phyloP scores from a whole-genome alignment of 208 protist genomes.

The Acanthamoeba sp. region DNA sequence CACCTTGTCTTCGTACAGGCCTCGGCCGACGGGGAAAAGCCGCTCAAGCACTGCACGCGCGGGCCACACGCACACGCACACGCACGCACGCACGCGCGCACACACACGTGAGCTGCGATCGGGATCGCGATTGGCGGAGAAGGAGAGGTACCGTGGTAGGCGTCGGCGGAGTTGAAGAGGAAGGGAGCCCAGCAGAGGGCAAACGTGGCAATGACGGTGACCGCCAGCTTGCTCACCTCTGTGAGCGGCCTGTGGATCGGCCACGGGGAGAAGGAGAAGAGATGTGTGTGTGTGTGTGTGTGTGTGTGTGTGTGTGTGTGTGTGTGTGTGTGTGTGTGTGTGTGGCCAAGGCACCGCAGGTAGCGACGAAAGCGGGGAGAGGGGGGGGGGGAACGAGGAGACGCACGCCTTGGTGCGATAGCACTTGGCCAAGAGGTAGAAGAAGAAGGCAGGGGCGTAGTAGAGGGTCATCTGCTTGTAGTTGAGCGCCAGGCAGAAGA shows the following conservation, averaged over 20 bases:
- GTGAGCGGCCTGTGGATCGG: not conserved
- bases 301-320: not conserved
- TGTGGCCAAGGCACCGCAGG: too few species aligned
- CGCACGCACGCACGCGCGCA: too few species aligned
- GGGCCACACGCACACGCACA: too few species aligned
- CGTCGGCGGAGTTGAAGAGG: not conserved
- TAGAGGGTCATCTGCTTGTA: constrained; percentile 95
- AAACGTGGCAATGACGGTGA: constrained; percentile 80
- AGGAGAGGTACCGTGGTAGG: not conserved
- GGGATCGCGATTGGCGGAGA: too few species aligned
- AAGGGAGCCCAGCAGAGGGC: constrained; percentile 83
- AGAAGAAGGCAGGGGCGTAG: constrained; percentile 91
- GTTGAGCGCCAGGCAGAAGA: constrained; percentile 87
- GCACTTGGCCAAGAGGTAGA: constrained; percentile 83
- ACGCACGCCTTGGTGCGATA: not conserved
- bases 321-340: not conserved
- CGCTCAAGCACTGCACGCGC: constrained; percentile 89
- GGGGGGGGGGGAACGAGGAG: too few species aligned
- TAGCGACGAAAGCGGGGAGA: too few species aligned
- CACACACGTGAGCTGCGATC: too few species aligned
- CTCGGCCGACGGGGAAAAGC: constrained; percentile 92
- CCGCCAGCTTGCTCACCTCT: constrained; percentile 65
- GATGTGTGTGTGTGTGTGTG: too few species aligned
- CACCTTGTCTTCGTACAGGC: constrained; percentile 95
- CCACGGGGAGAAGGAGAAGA: too few species aligned